Percentiles rank a stretch among this genome's conserved stretches.
Conservation (phyloP, 495 filamentous ascomycete genomes). For the Cairneyella variabilis region DNA sequence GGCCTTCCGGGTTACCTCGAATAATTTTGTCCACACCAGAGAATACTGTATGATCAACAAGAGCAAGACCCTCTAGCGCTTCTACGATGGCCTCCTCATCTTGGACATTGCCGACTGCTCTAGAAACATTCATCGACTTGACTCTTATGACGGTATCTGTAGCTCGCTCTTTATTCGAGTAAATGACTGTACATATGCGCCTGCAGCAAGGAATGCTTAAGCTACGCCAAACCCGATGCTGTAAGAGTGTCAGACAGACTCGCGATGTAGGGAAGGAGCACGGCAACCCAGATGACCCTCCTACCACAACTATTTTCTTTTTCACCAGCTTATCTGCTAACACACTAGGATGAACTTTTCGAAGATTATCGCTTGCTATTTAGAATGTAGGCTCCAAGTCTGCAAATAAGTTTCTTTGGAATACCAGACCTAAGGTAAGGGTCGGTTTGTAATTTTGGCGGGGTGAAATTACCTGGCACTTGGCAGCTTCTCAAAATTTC, state of each 20-base stretch:
- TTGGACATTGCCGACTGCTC: slow-evolving; percentile 33
- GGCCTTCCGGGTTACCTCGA: slow-evolving; percentile 34
- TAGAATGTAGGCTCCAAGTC: no score
- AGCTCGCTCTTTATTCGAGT: slow-evolving; percentile 37
- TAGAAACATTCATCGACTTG: slow-evolving; percentile 18
- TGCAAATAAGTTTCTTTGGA: no score
- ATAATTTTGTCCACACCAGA: slow-evolving; percentile 42
- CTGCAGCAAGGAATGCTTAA: slow-evolving; percentile 38
- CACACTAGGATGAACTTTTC: no score
- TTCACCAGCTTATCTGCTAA: slow-evolving; percentile 30
- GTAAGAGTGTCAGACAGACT: neutral
- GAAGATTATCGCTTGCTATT: no score
- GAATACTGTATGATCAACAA: slow-evolving; percentile 41
- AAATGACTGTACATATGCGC: slow-evolving; percentile 46
- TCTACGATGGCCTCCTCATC: slow-evolving; percentile 34
- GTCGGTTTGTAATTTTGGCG: no score
- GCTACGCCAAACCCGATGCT: slow-evolving; percentile 50
- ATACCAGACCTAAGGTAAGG: no score
- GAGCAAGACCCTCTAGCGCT: slow-evolving; percentile 28
- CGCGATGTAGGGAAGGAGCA: neutral
- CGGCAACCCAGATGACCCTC: slow-evolving; percentile 32
- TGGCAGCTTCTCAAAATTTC: no score
- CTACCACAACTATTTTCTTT: slow-evolving; percentile 34
- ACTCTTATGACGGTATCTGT: slow-evolving; percentile 29
- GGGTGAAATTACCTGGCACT: no score